Conservation (phyloP, 805 yeast species). For the Hanseniaspora hatyaiensis region DNA sequence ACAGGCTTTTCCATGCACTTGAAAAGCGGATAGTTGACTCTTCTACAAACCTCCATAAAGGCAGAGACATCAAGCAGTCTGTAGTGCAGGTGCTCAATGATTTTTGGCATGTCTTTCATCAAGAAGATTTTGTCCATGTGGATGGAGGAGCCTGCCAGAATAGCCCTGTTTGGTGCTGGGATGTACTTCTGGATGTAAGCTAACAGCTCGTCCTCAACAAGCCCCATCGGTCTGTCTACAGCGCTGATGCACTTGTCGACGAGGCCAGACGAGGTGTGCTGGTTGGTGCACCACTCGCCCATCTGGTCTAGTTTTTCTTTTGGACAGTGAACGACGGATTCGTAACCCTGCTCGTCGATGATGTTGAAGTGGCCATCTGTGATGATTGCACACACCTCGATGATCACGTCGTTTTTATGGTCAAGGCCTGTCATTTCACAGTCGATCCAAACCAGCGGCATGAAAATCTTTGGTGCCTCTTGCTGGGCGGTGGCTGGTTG, state of each 20-base stretch:
- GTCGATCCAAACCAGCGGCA: slow-evolving; percentile 80
- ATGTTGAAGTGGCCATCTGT: slow-evolving; percentile 73
- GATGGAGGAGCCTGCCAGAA: slow-evolving; percentile 83
- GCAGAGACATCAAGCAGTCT: slow-evolving; percentile 85
- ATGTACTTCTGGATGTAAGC: slow-evolving; percentile 48
- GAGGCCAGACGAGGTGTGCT: slow-evolving; percentile 70
- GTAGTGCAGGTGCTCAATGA: slow-evolving; percentile 52
- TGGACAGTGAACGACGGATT: slow-evolving; percentile 65
- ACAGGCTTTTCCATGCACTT: slow-evolving; percentile 36
- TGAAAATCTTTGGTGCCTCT: slow-evolving; percentile 18
- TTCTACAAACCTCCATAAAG: slow-evolving; percentile 62
- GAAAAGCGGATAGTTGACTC: slow-evolving; percentile 63
- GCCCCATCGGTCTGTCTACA: slow-evolving; percentile 40
- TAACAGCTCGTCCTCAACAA: slow-evolving; percentile 57
- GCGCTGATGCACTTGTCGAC: slow-evolving; percentile 56
- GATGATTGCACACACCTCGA: slow-evolving; percentile 81
- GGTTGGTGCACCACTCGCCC: slow-evolving; percentile 80
- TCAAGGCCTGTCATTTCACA: slow-evolving; percentile 98
- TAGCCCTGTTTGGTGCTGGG: slow-evolving; percentile 43
- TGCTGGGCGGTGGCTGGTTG: neutral
- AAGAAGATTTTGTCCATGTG: slow-evolving; percentile 85
- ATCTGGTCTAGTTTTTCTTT: slow-evolving; percentile 50
- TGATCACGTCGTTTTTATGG: slow-evolving; percentile 65
- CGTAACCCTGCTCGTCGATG: slow-evolving; percentile 62
- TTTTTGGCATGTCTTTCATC: slow-evolving; percentile 69